These are phyloP conservation scores for Panicum hallii DNA, from an alignment of 202 grass and related monocot species.

Conservation along the genomic window DNA sequence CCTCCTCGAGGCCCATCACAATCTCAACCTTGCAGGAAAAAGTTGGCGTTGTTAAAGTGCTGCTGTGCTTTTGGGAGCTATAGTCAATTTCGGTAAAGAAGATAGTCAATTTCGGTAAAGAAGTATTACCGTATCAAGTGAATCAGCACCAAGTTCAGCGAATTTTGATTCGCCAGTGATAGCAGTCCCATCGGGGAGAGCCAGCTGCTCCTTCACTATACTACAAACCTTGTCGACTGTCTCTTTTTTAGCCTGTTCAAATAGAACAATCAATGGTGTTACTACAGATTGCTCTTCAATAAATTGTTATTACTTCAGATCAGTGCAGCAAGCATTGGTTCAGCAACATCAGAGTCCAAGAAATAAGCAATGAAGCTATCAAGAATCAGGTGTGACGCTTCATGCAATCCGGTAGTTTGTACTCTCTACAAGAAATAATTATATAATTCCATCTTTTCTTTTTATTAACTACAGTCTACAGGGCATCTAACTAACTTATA, in stretches of 20 bases:
- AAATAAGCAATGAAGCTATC: conserved; percentile 15
- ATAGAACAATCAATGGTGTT: conserved; percentile 15
- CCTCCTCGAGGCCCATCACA: conserved; percentile 78
- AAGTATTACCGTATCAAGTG: conserved; percentile 77
- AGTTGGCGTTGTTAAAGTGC: neutral
- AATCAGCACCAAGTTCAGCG: conserved; percentile 89
- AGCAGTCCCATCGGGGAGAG: conserved; percentile 49
- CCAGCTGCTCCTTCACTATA: conserved; percentile 84
- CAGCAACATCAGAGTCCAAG: conserved; percentile 3
- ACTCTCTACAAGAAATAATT: conserved; percentile 19
- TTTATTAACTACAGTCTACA: neutral
- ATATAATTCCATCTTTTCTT: conserved; percentile 29
- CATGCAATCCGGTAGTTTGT: neutral
- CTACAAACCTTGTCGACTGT: conserved; percentile 81
- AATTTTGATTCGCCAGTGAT: conserved; percentile 76
- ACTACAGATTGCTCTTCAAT: neutral
- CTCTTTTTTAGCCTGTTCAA: conserved; percentile 82
- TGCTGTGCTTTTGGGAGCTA: neutral
- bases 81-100: neutral
- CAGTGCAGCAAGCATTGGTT: neutral
- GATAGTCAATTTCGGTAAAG: neutral
- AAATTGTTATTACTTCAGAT: neutral
- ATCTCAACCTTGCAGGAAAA: conserved; percentile 78
- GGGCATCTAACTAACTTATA: neutral
- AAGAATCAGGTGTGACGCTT: conserved; percentile 6